Conservation (phyloP, 1,284 basidiomycete genomes). For the Kwoniella shivajii region DNA sequence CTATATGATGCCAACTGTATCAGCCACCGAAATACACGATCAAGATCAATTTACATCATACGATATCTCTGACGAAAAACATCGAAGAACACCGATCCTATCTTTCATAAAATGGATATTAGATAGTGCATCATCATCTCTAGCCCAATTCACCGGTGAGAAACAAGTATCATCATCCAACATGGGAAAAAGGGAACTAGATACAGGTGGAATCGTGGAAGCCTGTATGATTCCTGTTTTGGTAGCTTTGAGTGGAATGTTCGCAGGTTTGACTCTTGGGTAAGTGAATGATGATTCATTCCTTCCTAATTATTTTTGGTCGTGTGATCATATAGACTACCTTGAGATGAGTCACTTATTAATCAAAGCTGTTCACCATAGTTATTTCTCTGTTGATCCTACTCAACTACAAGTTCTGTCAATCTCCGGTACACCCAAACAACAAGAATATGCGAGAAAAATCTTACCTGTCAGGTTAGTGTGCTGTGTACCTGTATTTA, state of each 20-base stretch:
- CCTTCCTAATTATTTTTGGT: not conserved
- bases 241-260: constrained; percentile 61
- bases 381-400: constrained; percentile 91
- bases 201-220: constrained; percentile 29
- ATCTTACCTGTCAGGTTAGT: constrained; percentile 76
- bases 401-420: constrained; percentile 86
- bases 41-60: constrained; percentile 21
- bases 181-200: constrained; percentile 16
- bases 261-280: constrained; percentile 60
- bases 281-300: constrained; percentile 22
- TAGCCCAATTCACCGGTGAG: not conserved
- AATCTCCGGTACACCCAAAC: constrained; percentile 78
- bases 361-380: no score
- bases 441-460: constrained; percentile 76
- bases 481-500: no score
- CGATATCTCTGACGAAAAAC: not conserved
- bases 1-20: constrained; percentile 1
- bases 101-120: constrained; percentile 11
- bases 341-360: no score
- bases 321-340: not conserved
- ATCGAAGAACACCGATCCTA: constrained; percentile 16
- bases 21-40: not conserved
- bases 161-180: not conserved
- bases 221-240: constrained; percentile 62
- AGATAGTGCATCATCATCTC: not conserved